These are phyloP conservation scores for Aspergillus incahuasiensis DNA, from an alignment of 495 filamentous ascomycete genomes.

Conservation along the genomic window DNA sequence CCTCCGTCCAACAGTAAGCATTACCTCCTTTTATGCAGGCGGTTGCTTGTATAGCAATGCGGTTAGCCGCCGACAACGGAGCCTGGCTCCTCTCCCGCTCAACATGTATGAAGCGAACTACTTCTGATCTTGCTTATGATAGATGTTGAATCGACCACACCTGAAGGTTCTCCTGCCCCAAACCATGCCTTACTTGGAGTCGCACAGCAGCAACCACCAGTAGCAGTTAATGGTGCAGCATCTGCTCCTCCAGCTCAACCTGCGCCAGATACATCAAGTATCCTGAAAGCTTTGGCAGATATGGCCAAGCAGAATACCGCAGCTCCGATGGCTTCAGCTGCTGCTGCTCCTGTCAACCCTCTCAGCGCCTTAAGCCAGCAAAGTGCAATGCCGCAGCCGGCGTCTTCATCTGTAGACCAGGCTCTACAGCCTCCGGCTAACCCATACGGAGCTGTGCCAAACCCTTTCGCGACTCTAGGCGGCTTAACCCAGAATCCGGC, in stretches of 20 bases:
- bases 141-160: constrained; percentile 71
- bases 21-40: neutral
- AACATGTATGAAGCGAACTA: neutral
- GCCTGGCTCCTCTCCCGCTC: neutral
- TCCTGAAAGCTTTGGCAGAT: constrained; percentile 77
- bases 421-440: constrained; percentile 38
- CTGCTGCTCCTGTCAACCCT: constrained; percentile 46
- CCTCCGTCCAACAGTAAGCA: constrained; percentile 61
- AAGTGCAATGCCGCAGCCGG: constrained; percentile 37
- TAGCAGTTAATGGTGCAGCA: constrained; percentile 35
- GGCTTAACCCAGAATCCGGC: constrained; percentile 35
- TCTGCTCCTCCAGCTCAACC: constrained; percentile 28
- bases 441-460: constrained; percentile 50
- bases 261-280: constrained; percentile 60
- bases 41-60: constrained; percentile 3
- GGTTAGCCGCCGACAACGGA: neutral
- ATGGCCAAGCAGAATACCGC: constrained; percentile 78
- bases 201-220: constrained; percentile 27
- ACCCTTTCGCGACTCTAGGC: constrained; percentile 44
- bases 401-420: constrained; percentile 47
- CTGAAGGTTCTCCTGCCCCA: constrained; percentile 70
- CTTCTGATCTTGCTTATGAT: constrained; percentile 25
- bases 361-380: constrained; percentile 54
- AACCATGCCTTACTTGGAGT: constrained; percentile 39
- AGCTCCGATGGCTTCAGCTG: constrained; percentile 49